phyloP scores from a whole-genome alignment of 441 rosid species.

The Aquilaria agallochum region DNA sequence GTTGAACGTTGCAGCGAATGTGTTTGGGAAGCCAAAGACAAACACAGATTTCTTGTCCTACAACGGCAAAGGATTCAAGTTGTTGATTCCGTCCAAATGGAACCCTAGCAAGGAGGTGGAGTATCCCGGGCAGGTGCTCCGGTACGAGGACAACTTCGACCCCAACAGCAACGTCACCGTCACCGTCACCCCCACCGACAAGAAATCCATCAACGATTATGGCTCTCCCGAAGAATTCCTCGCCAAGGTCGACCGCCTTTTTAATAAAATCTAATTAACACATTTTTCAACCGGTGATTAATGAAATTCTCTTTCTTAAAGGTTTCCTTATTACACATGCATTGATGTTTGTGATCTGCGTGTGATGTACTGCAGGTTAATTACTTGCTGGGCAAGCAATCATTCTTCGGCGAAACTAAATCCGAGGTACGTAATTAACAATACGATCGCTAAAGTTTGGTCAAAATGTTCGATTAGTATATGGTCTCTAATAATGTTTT shows the following conservation, averaged over 20 bases:
- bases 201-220: conserved; percentile 82
- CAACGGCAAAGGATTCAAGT: conserved; percentile 79
- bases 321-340: background rate
- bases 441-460: background rate
- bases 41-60: conserved; percentile 80
- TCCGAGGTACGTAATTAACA: conserved; percentile 53
- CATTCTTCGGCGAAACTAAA: conserved; percentile 65
- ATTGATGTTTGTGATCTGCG: background rate
- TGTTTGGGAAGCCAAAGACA: conserved; percentile 89
- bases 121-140: conserved; percentile 87
- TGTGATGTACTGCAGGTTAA: conserved; percentile 51
- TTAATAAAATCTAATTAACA: too few relatives aligned
- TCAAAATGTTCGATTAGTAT: too few relatives aligned
- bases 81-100: conserved; percentile 85
- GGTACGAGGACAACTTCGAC: conserved; percentile 95
- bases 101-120: conserved; percentile 91
- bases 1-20: conserved; percentile 60
- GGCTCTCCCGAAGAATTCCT: conserved; percentile 90
- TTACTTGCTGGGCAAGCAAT: conserved; percentile 81
- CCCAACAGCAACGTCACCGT: conserved; percentile 62
- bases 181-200: conserved; percentile 80
- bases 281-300: too few relatives aligned
- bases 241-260: conserved; percentile 35
- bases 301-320: too few relatives aligned
- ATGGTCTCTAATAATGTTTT: too few relatives aligned